Evolutionary conservation across 2,329 filamentous ascomycete genomes (phyloP), one percentile per base, ranked within the genome.

Genomic region (Lomentospora prolificans): DNA sequence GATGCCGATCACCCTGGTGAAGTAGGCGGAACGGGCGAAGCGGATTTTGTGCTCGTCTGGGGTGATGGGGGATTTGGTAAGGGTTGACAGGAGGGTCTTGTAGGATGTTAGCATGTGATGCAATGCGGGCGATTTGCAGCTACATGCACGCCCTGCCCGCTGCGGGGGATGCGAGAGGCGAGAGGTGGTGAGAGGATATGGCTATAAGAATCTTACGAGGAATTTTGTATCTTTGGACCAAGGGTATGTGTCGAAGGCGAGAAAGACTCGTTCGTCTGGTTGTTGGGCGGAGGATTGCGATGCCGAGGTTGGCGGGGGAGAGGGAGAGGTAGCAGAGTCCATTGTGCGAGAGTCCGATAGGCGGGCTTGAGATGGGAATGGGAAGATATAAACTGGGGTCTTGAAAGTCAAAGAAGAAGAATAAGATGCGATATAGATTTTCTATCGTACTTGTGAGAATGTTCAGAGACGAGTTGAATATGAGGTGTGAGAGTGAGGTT

Each of bases 181-280:
- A n/a, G n/a, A n/a, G n/a, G n/a, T n/a, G n/a, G n/a, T n/a, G n/a
- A n/a, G n/a, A n/a, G n/a, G n/a, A n/a, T n/a, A n/a, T n/a, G n/a
- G n/a, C n/a, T n/a, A n/a, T n/a, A n/a, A n/a, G 7, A 8, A 31
- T 55, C 61, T 46, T 70, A 82, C 82, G 70, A 87, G 82, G 64
- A 89, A 90, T 60, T 82, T 80, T 53, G 76, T 73, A 68, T 90
- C 86, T 59, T 78, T 77, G 58, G 76, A 75, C 86, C 86, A 90
- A 17, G 79, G 76, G 64, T 89, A 89, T 24, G 70, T 69, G 62
- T 87, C 82, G 53, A 89, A 79, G 59, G 83, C 78, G 57, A 73
- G 70, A 66, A 81, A 87, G 41, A 50, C 27, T 31, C 44, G 27
- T 12, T 55, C 53, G 27, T 48, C 22, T 33, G 30, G 12, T 44